Percentiles rank a stretch among this genome's conserved stretches.
Evolutionary conservation across 164 flowering plant species (phyloP).

Genomic region (Malania oleifera): DNA sequence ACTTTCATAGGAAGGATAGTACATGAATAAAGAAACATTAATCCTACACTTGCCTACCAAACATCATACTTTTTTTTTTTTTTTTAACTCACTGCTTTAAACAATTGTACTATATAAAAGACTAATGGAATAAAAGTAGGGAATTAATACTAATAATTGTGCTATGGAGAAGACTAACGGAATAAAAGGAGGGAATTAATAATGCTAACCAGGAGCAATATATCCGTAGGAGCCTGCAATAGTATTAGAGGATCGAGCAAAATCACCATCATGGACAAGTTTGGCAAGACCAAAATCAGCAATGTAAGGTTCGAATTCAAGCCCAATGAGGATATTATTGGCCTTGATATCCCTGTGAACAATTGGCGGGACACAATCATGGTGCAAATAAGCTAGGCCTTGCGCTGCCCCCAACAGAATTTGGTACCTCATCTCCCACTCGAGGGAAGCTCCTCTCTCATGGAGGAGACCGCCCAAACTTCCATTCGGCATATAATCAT

Average conservation of each 20-base stretch:
- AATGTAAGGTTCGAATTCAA: slow-evolving; percentile 52
- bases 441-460: slow-evolving; percentile 33
- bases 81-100: too few relatives aligned
- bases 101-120: too few relatives aligned
- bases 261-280: slow-evolving; percentile 45
- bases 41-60: too few relatives aligned
- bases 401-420: slow-evolving; percentile 52
- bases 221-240: slow-evolving; percentile 67
- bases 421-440: slow-evolving; percentile 51
- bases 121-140: too few relatives aligned
- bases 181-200: neutral
- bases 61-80: too few relatives aligned
- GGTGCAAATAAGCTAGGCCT: slow-evolving; percentile 56
- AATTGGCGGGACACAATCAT: slow-evolving; percentile 60
- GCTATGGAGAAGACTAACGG: too few relatives aligned
- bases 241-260: slow-evolving; percentile 30
- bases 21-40: too few relatives aligned
- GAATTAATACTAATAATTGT: too few relatives aligned
- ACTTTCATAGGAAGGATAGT: too few relatives aligned
- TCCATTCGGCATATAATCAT: slow-evolving; percentile 60
- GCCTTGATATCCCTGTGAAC: slow-evolving; percentile 66
- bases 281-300: slow-evolving; percentile 58
- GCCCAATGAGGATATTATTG: slow-evolving; percentile 57
- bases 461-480: slow-evolving; percentile 51
- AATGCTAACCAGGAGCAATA: slow-evolving; percentile 57